Base-by-base conservation (phyloP, 2,329 filamentous ascomycete species). In the Ascochyta pisi region DNA sequence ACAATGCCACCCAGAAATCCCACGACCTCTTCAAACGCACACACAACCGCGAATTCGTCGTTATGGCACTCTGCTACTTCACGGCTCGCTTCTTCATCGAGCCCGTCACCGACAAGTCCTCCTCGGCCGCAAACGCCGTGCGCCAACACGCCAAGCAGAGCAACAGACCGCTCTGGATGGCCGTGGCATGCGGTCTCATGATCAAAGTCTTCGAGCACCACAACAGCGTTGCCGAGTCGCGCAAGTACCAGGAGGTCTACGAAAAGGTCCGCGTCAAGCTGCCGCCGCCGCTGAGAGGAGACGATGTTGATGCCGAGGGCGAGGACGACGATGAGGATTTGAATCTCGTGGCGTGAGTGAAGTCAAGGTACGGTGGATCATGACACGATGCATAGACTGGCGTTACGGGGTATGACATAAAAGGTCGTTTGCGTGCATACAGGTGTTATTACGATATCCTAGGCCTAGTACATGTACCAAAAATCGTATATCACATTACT, bases 51-150 rank as follows among this genome's bases (percentile, higher is more conserved):
- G 90, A 96, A 62, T 89, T 93, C 50, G 83, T 92, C n/a, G 88
- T 88, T 43, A 89, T 97, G 61, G 88, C 89, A 6, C 84, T 97
- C 56, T 92, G 88, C 64, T 88, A 95, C 62, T 96, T 97, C 89
- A 89, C 90, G 48, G 87, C 84, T 68, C 85, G 87, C 47, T 89
- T 96, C 68, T 97, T 93, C 74, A 88, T 89, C 41, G 89, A 89
- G 56, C 89, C 93, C 13, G 86, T 96, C 4, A 92, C 92, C 45
- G 77, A 79, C 34, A 80, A 82, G 62, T 77, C 85, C 2, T 77
- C 83, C 40, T 81, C 82, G 55, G 83, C 83, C 41, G 75, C 64
- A 42, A 59, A 54, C 54, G 77, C 63, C 43, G 74, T 60, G 42
- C 49, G 67, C 7, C 61, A 61, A 3, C 63, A 74, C 16, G 66